These are phyloP conservation scores for Fomitiporia mediterranea DNA, from an alignment of 1,284 basidiomycete species.

Conservation along the genomic window DNA sequence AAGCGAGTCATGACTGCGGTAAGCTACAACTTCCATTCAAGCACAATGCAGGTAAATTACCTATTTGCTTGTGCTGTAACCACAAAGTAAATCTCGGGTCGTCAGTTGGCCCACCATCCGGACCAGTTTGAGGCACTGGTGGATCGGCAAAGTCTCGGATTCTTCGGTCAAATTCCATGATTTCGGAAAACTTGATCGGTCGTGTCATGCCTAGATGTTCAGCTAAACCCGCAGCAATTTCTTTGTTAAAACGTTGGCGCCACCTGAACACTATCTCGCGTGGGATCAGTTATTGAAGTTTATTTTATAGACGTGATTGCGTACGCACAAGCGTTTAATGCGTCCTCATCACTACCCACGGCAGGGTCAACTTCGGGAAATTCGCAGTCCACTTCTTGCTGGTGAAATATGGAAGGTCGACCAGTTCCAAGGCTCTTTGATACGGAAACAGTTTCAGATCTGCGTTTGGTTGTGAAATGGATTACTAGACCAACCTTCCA, in stretches of 20 bases:
- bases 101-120: background rate
- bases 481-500: too few relatives aligned
- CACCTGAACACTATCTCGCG: conserved; percentile 9
- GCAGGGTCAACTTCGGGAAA: conserved; percentile 11
- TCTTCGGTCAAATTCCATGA: conserved; percentile 19
- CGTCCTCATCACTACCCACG: too few relatives aligned
- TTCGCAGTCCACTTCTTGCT: conserved; percentile 12
- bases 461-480: too few relatives aligned
- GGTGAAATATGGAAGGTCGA: conserved; percentile 14
- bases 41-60: background rate
- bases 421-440: conserved; percentile 12
- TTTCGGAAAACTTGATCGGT: conserved; percentile 18
- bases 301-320: too few relatives aligned
- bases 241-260: conserved; percentile 14
- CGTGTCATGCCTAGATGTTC: conserved; percentile 4
- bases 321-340: too few relatives aligned
- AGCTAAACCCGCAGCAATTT: conserved; percentile 6
- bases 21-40: background rate
- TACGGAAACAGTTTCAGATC: background rate
- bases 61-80: conserved; percentile 7
- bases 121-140: background rate
- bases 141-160: conserved; percentile 14
- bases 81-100: background rate
- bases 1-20: background rate
- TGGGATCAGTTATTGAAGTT: too few relatives aligned